Conservation (phyloP, 352 stramenopile genomes). For the Phytophthora syringae region DNA sequence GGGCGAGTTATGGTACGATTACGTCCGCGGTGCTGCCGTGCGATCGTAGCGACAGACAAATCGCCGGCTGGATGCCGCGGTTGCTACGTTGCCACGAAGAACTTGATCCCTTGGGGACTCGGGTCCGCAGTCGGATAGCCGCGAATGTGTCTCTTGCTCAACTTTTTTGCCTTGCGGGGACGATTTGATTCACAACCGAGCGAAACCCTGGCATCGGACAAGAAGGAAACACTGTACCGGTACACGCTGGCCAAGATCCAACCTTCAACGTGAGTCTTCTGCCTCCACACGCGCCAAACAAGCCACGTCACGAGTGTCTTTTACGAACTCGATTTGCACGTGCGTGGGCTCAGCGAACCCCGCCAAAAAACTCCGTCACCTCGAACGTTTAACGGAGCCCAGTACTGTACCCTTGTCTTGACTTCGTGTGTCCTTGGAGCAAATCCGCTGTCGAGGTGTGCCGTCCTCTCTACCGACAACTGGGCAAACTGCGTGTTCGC, state of each 20-base stretch:
- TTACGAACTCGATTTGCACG: slow-evolving; percentile 21
- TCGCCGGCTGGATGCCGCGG: slow-evolving; percentile 27
- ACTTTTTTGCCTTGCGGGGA: slow-evolving; percentile 19
- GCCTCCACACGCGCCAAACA: slow-evolving; percentile 3
- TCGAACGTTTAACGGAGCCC: too few species aligned
- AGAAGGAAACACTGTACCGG: too few species aligned
- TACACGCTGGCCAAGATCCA: slow-evolving; percentile 25
- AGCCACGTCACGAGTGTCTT: too few species aligned
- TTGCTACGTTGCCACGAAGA: slow-evolving; percentile 27
- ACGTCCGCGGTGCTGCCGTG: slow-evolving; percentile 15
- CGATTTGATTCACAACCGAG: slow-evolving; percentile 35
- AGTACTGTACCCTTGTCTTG: too few species aligned
- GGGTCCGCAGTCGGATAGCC: slow-evolving; percentile 19
- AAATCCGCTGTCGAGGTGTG: slow-evolving; percentile 11
- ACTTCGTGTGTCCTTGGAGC: too few species aligned
- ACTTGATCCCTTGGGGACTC: slow-evolving; percentile 33
- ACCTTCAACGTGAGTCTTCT: slow-evolving; percentile 34
- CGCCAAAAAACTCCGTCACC: too few species aligned
- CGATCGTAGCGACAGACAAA: slow-evolving; percentile 33
- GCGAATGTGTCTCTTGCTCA: slow-evolving; percentile 1
- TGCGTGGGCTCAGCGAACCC: slow-evolving; percentile 8
- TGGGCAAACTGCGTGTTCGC: slow-evolving; percentile 23
- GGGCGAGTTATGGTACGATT: slow-evolving; percentile 24
- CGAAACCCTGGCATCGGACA: too few species aligned
- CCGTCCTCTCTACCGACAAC: slow-evolving; percentile 1